phyloP scores from a whole-genome alignment of 495 filamentous ascomycete genomes.

The Niebla homalea region DNA sequence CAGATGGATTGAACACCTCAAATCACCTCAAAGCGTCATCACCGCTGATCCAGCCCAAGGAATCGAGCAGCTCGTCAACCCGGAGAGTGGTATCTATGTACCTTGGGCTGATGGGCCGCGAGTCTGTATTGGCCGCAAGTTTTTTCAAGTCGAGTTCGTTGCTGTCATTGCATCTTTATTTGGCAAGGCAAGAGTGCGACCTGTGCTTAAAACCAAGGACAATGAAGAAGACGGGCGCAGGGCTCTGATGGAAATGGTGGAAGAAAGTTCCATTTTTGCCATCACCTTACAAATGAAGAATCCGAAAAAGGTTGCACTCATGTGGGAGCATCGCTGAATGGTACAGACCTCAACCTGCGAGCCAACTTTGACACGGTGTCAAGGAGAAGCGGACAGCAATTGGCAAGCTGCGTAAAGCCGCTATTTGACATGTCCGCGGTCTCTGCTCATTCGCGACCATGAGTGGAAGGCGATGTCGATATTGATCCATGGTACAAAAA shows the following conservation, averaged over 20 bases:
- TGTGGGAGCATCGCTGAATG: constrained; percentile 4
- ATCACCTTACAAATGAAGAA: constrained; percentile 16
- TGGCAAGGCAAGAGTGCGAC: constrained; percentile 48
- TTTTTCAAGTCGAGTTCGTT: constrained; percentile 65
- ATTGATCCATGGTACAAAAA: too few relatives aligned
- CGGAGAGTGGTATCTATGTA: constrained; percentile 49
- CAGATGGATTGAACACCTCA: constrained; percentile 24
- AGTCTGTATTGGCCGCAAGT: constrained; percentile 57
- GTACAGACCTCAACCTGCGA: too few relatives aligned
- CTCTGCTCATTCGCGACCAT: too few relatives aligned
- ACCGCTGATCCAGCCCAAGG: constrained; percentile 19
- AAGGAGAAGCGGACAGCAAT: too few relatives aligned
- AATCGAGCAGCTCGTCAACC: constrained; percentile 30
- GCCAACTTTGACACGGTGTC: too few relatives aligned
- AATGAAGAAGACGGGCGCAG: constrained; percentile 6
- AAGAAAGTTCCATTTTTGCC: constrained; percentile 6
- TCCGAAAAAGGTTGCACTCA: constrained; percentile 5
- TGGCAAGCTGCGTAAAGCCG: too few relatives aligned
- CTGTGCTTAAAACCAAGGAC: constrained; percentile 47
- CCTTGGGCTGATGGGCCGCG: constrained; percentile 64
- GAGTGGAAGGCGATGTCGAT: too few relatives aligned
- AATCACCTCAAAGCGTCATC: constrained; percentile 9
- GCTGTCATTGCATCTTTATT: constrained; percentile 53
- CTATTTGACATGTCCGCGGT: too few relatives aligned
- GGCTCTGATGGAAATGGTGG: constrained; percentile 6